Evolutionary conservation across 2,329 filamentous ascomycete species (phyloP).

Genomic region (Claviceps maximensis): DNA sequence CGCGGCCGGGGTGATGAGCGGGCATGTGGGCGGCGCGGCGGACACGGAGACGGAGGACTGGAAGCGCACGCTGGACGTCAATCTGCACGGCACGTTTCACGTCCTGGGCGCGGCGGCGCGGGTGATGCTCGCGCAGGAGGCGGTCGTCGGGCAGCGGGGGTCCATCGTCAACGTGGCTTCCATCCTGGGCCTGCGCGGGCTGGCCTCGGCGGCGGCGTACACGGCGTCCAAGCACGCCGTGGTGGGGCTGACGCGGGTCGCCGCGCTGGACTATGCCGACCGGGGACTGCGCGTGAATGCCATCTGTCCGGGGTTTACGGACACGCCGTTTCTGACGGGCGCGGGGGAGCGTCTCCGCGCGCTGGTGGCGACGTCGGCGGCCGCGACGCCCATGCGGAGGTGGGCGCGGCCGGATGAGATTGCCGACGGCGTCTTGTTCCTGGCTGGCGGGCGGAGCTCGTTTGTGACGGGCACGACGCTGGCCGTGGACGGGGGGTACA

Average conservation of each 20-base stretch:
- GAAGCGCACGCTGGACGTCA: conserved; percentile 27
- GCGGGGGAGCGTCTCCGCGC: not conserved
- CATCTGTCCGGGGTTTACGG: conserved; percentile 41
- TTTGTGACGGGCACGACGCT: conserved; percentile 36
- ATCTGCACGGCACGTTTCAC: conserved; percentile 29
- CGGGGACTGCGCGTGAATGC: conserved; percentile 45
- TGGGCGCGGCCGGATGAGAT: conserved; percentile 37
- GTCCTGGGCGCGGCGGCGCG: conserved; percentile 25
- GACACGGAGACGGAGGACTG: conserved; percentile 24
- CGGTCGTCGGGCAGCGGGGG: not conserved
- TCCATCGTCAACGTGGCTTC: not conserved
- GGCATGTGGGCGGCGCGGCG: conserved; percentile 23
- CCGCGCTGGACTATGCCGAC: conserved; percentile 38
- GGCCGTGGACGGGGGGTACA: conserved; percentile 33
- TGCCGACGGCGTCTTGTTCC: conserved; percentile 36
- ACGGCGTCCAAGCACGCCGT: conserved; percentile 39
- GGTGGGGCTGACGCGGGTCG: conserved; percentile 38
- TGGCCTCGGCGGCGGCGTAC: conserved; percentile 30
- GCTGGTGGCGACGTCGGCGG: not conserved
- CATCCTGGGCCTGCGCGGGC: conserved; percentile 34
- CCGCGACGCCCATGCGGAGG: conserved; percentile 30
- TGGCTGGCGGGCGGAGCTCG: conserved; percentile 38
- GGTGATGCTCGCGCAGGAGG: too few relatives aligned
- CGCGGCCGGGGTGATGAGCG: conserved; percentile 25
- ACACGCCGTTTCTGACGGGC: conserved; percentile 24